Evolutionary conservation across 306 rosid species (phyloP), one percentile per base, ranked within the genome.

Genomic region (Arachis hypogaea): DNA sequence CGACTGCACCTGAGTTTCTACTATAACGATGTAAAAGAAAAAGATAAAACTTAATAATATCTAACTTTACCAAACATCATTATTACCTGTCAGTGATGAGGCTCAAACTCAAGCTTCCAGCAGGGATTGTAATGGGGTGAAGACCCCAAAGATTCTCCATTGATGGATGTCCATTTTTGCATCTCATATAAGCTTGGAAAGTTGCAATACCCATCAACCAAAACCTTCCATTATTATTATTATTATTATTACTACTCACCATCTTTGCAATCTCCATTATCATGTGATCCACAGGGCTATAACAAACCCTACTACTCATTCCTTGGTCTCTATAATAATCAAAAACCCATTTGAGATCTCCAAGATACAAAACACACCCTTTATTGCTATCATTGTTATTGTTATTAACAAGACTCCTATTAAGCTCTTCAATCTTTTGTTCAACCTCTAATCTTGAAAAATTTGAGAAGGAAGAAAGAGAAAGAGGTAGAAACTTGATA

Each of bases 181-280:
- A 88, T 82, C 82, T 87, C 90, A 88, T 90, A 75, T 88, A 95
- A 66, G 87, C 89, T 73, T 90, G 93, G 57, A 90, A 95, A 82
- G 88, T 92, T 4, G 99, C 93, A 72, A 95, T 78, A 33, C 93
- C 95, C 82, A 95, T 69, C n/a, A 95, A 69, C 97, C 93, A 88
- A 76, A 95, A 78, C 83, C 71, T 88, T 51, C 72, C 87, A 69
- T 67, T 42, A 70, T 36, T 36, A 38, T 16, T n/a, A n/a, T n/a
- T n/a, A n/a, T n/a, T 79, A 64, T 61, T 85, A 79, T 69, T 43
- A 61, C 85, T 81, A 78, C 59, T 75, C 45, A 87, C 90, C 75
- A 95, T 40, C 80, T 88, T 92, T 71, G 97, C 99, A 10, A 95
- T 81, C 89, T 95, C 99, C 86, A 76, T 81, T 29, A 88, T 69